Conservation (phyloP, 306 rosid species). For the Dalbergia cultrata region DNA sequence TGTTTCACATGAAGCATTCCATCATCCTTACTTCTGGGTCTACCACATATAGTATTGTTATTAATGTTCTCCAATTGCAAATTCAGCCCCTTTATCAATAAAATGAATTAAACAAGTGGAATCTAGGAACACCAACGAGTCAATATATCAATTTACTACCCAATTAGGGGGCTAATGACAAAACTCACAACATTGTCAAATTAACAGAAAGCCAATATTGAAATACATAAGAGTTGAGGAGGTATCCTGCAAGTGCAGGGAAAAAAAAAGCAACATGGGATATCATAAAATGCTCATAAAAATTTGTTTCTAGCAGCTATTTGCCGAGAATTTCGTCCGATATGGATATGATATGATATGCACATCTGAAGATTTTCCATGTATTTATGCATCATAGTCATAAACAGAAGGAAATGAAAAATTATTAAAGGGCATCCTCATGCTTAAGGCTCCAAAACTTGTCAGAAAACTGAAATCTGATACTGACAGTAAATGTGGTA, state of each 20-base stretch:
- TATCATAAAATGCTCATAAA: not conserved
- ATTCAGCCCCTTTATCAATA: not conserved
- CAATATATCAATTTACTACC: not conserved
- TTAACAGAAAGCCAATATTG: not conserved
- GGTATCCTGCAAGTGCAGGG: not conserved
- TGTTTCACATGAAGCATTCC: conserved; percentile 12
- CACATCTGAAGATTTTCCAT: no score
- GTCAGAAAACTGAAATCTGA: conserved; percentile 6
- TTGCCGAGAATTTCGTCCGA: no score
- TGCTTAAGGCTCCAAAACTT: not conserved
- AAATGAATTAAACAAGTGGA: conserved; percentile 25
- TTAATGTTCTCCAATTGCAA: not conserved
- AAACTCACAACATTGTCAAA: conserved; percentile 20
- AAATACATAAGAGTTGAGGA: conserved; percentile 16
- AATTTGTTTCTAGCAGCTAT: no score
- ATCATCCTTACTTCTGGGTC: not conserved
- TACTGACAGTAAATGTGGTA: conserved; percentile 22
- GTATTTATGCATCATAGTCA: no score
- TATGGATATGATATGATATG: no score
- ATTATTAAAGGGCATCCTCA: not conserved
- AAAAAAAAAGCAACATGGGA: not conserved
- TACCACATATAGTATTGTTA: not conserved
- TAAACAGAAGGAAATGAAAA: conserved; percentile 18
- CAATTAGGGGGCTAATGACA: not conserved
- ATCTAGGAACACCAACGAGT: not conserved